Evolutionary conservation across 2,329 filamentous ascomycete species (phyloP), one percentile per base, ranked within the genome.

Genomic region (Alternaria sp.): DNA sequence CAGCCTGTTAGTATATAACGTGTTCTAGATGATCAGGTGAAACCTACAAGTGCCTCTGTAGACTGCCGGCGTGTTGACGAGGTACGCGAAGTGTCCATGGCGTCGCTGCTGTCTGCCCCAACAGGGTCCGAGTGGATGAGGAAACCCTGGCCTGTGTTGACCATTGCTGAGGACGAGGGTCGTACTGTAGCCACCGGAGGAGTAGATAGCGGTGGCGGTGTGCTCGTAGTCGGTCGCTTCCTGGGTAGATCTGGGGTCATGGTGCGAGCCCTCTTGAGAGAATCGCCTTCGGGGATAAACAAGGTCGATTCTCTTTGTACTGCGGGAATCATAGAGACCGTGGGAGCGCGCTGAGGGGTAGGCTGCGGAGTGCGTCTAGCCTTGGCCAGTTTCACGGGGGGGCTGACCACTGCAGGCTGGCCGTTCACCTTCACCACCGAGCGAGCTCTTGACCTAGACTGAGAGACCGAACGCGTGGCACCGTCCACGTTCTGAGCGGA

Each of bases 151-250:
- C 1, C 19, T 15, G 0, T 9, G 19, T 46, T 15, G 12, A 46
- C 44, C 0, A 23, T 25, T 9, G 7, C 12, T 0, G 44, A 1
- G 3, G 13, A 5, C 3, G 26, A 13, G 17, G 4, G 7, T 4
- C 11, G 28, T 17, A 1, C 11, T 13, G 17, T 6, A 32, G 5
- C 11, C 13, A 7, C 3, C 3, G 19, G 0, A 17, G 17, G 26
- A 51, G 6, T 13, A 7, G 12, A 9, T 30, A 1, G 12, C 3
- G 1, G 19, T 9, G n/a, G 17, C n/a, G 47, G 17, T 21, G 6
- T 32, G 13, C 12, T 51, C 5, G 13, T 32, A n/a, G 17, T 19
- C n/a, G 10, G 2, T 15, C 8, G 7, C 10, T 21, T 30, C 17
- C 26, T 21, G 17, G n/a, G 17, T 5, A 15, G 13, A 0, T 32